Percentiles rank a stretch among this genome's conserved stretches.
Evolutionary conservation across 345 rosid species (phyloP).

Genomic region (Orychophragmus violaceus): DNA sequence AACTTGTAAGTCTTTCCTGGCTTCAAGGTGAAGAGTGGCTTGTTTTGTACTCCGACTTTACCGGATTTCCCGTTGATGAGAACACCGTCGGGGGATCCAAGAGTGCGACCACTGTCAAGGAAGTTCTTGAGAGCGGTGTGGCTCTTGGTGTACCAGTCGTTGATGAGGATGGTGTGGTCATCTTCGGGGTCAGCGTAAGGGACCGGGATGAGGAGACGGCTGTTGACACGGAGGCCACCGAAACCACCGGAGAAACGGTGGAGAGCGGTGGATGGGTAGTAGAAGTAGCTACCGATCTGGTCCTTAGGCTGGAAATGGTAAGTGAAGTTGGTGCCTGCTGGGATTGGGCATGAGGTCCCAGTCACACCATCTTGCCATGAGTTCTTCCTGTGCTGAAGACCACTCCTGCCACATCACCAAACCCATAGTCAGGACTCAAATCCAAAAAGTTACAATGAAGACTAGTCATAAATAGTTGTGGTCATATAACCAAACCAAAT

Average conservation of each 20-base stretch:
- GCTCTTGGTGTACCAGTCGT: slow-evolving; percentile 59
- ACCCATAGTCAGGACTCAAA: slow-evolving; percentile 5
- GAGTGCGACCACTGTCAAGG: slow-evolving; percentile 49
- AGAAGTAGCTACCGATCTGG: slow-evolving; percentile 73
- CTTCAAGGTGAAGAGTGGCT: slow-evolving; percentile 58
- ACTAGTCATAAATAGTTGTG: neutral
- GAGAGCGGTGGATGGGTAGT: slow-evolving; percentile 49
- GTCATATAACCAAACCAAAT: neutral
- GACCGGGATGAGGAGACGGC: slow-evolving; percentile 64
- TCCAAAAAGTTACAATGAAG: neutral
- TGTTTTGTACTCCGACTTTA: slow-evolving; percentile 28
- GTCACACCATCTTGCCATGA: slow-evolving; percentile 69
- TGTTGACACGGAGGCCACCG: slow-evolving; percentile 65
- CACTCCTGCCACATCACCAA: slow-evolving; percentile 44
- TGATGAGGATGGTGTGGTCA: slow-evolving; percentile 49
- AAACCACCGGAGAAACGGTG: slow-evolving; percentile 63
- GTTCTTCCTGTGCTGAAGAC: slow-evolving; percentile 83
- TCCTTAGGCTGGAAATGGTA: slow-evolving; percentile 86
- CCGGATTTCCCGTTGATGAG: slow-evolving; percentile 53
- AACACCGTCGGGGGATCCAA: slow-evolving; percentile 52
- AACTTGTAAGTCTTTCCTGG: slow-evolving; percentile 58
- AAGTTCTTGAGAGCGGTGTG: slow-evolving; percentile 42
- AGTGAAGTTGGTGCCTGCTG: slow-evolving; percentile 61
- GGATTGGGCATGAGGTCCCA: slow-evolving; percentile 76
- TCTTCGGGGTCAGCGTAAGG: slow-evolving; percentile 64